Conservation (phyloP, 2,329 filamentous ascomycete species). For the Diaporthe sp. region DNA sequence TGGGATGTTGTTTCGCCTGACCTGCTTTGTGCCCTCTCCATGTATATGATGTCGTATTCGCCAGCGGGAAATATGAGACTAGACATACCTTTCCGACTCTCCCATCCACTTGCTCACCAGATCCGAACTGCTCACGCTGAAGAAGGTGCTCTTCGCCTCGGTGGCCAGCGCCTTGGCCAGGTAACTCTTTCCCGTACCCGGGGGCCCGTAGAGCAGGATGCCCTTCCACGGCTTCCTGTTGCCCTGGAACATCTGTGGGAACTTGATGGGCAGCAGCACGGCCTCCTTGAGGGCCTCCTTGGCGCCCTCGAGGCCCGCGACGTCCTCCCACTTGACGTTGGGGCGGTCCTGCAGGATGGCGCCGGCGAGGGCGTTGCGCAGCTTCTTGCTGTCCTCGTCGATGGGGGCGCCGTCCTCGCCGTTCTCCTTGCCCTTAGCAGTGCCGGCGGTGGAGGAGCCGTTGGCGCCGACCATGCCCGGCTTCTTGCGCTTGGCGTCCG, state of each 20-base stretch:
- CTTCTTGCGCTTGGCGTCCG: constrained; percentile 77
- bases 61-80: neutral
- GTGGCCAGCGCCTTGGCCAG: constrained; percentile 97
- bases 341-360: constrained; percentile 96
- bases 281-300: constrained; percentile 99
- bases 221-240: constrained; percentile 99
- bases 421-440: constrained; percentile 67
- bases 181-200: constrained; percentile 97
- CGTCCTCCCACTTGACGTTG: constrained; percentile 98
- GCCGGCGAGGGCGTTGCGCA: constrained; percentile 88
- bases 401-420: constrained; percentile 68
- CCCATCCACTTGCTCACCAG: constrained; percentile 99
- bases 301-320: constrained; percentile 90
- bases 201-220: constrained; percentile 94
- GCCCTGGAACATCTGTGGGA: constrained; percentile 94
- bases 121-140: constrained; percentile 97
- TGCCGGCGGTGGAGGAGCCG: constrained; percentile 71
- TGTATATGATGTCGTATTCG: neutral
- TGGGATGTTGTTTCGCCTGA: neutral
- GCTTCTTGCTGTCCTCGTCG: constrained; percentile 95
- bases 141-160: constrained; percentile 98
- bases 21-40: too few species aligned
- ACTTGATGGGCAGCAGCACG: constrained; percentile 97
- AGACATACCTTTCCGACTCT: constrained; percentile 87
- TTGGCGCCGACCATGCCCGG: constrained; percentile 78